phyloP scores from a whole-genome alignment of 495 filamentous ascomycete species.

The Acidiella bohemica region DNA sequence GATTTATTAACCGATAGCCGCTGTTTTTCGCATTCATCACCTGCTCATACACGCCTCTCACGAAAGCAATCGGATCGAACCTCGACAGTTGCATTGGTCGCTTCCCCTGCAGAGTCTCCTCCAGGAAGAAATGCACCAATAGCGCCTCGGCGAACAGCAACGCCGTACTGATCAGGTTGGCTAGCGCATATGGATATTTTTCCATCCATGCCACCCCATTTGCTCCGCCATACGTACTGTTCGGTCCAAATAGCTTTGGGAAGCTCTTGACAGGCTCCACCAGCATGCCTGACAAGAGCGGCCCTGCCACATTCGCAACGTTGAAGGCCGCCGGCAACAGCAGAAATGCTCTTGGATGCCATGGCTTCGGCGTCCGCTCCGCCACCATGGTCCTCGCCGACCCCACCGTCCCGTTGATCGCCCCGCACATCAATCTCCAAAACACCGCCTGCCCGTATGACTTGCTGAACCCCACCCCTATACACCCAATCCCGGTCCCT shows the following conservation, averaged over 20 bases:
- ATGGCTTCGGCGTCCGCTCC: slow-evolving; percentile 21
- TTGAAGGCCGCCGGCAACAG: slow-evolving; percentile 26
- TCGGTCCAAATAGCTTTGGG: slow-evolving; percentile 16
- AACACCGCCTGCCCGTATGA: slow-evolving; percentile 22
- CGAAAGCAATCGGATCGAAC: slow-evolving; percentile 7
- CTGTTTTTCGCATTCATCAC: slow-evolving; percentile 5
- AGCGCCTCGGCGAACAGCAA: slow-evolving; percentile 20
- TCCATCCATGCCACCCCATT: slow-evolving; percentile 24
- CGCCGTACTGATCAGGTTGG: slow-evolving; percentile 20
- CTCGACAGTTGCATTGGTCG: slow-evolving; percentile 10
- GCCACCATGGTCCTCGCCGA: slow-evolving; percentile 25
- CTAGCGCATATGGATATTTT: slow-evolving; percentile 22
- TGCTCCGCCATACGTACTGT: slow-evolving; percentile 20
- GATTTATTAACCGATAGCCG: slow-evolving; percentile 11
- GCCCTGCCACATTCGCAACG: slow-evolving; percentile 24
- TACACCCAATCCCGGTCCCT: slow-evolving; percentile 22
- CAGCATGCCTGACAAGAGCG: slow-evolving; percentile 24
- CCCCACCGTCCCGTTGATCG: slow-evolving; percentile 26
- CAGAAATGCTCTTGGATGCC: slow-evolving; percentile 25
- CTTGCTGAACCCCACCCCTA: slow-evolving; percentile 24
- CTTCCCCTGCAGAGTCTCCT: slow-evolving; percentile 22
- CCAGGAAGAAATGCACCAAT: slow-evolving; percentile 19
- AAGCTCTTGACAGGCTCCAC: slow-evolving; percentile 19
- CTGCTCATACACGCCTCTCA: background rate
- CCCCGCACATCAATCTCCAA: slow-evolving; percentile 23